Base-by-base conservation (phyloP, 345 rosid genomes). In the Boechera divaricarpa region DNA sequence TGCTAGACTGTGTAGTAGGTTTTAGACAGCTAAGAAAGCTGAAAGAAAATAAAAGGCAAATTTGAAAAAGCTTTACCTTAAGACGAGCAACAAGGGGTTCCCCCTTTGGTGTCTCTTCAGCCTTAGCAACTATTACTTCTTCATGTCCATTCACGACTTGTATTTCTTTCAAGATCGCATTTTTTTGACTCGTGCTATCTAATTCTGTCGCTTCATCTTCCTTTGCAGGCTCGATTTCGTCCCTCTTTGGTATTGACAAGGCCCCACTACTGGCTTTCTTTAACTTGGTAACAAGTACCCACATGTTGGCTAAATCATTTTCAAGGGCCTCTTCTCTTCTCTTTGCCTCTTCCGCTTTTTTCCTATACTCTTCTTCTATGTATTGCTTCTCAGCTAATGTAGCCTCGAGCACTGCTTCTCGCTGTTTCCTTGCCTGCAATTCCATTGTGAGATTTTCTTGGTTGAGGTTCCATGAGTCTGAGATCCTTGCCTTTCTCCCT, bases 211-310 rank as follows among this genome's bases (percentile, higher is more conserved):
- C 44, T 58, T 26, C 77, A 51, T 67, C 87, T 84, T 76, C 75
- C 56, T 41, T 44, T 64, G 71, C 64, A 63, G 55, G 62, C 77
- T 53, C 70, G 7, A 31, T 29, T 39, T 80, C 89, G 41, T 81
- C 80, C n/a, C 74, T 69, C 67, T 76, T 85, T 75, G 80, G 58
- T 77, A 82, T 90, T 2, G 87, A 81, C 58, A 79, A 69, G 38
- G 74, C 84, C 57, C 88, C 89, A 61, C 85, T 88, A 58, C 86
- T 89, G 0, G 87, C 92, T 82, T 88, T 95, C 88, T 95, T 95
- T 70, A 95, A 81, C 83, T 87, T 92, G 47, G 99, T 98, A 80
- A 95, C 99, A 80, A 95, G 97, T 36, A 92, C 96, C 98, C 99
- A 92, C 99, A 95, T 95, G 78, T 89, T 92, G 41, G 99, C 98